Conservation (phyloP, 371 early-diverging fungal species). For the Mitosporidium daphniae region DNA sequence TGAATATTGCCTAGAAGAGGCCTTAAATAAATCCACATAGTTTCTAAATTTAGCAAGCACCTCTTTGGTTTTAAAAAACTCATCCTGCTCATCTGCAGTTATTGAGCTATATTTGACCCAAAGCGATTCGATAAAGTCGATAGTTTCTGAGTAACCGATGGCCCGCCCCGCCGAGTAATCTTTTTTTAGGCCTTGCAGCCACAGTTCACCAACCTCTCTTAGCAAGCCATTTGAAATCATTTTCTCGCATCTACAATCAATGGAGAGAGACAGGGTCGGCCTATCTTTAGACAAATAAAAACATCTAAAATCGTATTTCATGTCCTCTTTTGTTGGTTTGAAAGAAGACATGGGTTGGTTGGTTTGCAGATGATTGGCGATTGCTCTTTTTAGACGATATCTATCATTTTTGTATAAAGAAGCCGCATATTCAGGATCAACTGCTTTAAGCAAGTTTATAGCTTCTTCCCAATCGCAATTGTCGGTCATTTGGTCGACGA, state of each 20-base stretch:
- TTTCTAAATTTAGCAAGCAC: too few species aligned
- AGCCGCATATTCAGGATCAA: neutral
- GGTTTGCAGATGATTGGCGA: too few species aligned
- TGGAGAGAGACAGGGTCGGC: neutral
- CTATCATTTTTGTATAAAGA: neutral
- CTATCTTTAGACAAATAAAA: neutral
- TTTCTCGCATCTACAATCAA: conserved; percentile 1
- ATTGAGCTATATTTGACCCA: too few species aligned
- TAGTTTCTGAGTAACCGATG: conserved; percentile 1
- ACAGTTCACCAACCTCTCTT: neutral
- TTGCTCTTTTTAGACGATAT: neutral
- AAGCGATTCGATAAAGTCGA: neutral
- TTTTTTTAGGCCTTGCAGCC: neutral
- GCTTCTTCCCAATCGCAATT: neutral
- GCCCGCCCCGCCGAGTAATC: neutral
- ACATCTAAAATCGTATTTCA: too few species aligned
- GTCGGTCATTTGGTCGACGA: neutral
- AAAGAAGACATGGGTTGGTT: neutral
- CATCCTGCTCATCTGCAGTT: too few species aligned
- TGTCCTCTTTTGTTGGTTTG: too few species aligned
- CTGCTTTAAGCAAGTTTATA: neutral
- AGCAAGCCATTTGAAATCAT: conserved; percentile 1
- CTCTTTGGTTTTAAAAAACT: too few species aligned
- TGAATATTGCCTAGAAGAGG: too few species aligned
- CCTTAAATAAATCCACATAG: too few species aligned